Evolutionary conservation across 73 alveolate species (phyloP), one percentile per base, ranked within the genome.

Genomic region (Symbiodinium pilosum): DNA sequence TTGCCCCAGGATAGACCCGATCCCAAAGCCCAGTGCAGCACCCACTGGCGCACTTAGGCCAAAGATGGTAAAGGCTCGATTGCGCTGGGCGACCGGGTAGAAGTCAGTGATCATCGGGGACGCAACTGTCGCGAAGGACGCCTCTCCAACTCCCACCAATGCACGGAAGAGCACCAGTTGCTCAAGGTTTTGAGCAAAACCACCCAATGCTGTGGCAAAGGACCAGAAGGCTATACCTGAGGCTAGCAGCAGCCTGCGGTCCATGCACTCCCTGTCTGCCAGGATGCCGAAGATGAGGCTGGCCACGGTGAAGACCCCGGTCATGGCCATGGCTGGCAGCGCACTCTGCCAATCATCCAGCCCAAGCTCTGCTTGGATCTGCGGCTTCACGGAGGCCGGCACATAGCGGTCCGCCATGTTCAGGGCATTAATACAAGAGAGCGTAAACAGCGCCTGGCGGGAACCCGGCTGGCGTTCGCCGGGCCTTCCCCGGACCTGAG

Each of bases 31-130:
- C 34, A 87, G 28, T 2, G 94, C 94, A 1, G 94, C 94, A 6
- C 94, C 94, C 84, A 87, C 94, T n/a, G 94, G 94, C 7, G 94
- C 94, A n/a, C 94, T 87, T n/a, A 87, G 86, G 12, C 94, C 59
- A 32, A 87, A 87, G 84, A 87, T 87, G 84, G 94, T 87, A 68
- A 36, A 87, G 43, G 94, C 94, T 8, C 94, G 94, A 42, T 87
- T 87, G 18, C 94, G 94, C 68, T 87, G 94, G 36, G 94, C 38
- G 32, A 32, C 77, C 11, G 94, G 94, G 81, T 87, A 87, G 51
- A 87, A 87, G 43, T 87, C 94, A 21, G 77, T 28, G 38, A 64
- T 64, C 77, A 64, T 64, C 36, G 77, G 77, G 38, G 77, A 64
- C 38, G 94, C 94, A 41, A 87, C 85, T 32, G 94, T 87, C 40